Base-by-base conservation (phyloP, 805 yeast species). In the Wickerhamomyces canadensis region DNA sequence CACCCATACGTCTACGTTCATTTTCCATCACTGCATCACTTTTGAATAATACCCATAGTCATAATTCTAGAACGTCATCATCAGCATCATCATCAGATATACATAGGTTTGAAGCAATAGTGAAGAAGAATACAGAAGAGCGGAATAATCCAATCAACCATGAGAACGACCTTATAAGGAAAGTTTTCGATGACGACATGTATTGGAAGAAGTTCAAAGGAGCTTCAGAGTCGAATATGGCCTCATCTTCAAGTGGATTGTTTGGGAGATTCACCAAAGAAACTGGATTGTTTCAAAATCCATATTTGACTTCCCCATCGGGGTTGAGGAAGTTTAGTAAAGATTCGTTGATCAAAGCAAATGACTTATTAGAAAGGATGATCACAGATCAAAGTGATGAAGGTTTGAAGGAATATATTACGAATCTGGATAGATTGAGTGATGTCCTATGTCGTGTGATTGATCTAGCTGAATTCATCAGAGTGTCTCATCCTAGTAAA, bases 361-460 rank as follows among this genome's bases (percentile, higher is more conserved):
- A 82, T 43, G 48, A 55, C 4, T 61, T 91, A 36, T 83, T 84
- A 1, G 55, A 63, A 0, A 55, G 66, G n/a, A 76, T 91, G 65
- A 61, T 76, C 13, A 52, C 51, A 6, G 74, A 73, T 34, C 62
- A 66, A 17, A 49, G 71, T 2, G 55, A 49, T 1, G 63, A 65
- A 9, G 84, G 74, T 2, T 51, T 71, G 16, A 47, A 50, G 14
- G 58, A 65, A 5, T 85, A 76, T 37, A 73, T 91, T 37, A 55
- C 75, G 30, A 76, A 78, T 36, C 64, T 93, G 45, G 98, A 93
- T 55, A 76, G 87, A 47, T 62, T 93, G 27, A 84, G 95, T 52
- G 98, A 93, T 55, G 74, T 83, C 21, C 61, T 93, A 22, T 93
- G 98, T 56, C 75, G 95, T 39, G 97, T 87, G 6, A 89, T 93